Base-by-base conservation (phyloP, 805 yeast species). In the Zygotorulaspora danielsina region DNA sequence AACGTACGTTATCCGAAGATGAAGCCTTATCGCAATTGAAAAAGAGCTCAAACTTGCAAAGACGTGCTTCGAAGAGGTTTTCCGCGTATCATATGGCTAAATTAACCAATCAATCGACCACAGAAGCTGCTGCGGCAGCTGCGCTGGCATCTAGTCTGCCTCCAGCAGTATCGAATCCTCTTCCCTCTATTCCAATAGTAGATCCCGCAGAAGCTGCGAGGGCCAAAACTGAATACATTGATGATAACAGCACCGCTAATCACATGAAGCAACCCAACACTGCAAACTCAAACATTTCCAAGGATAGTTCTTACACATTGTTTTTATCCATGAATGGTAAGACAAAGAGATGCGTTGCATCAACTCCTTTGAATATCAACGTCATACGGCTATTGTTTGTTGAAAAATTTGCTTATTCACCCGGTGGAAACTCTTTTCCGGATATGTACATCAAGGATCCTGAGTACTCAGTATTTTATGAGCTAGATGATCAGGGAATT, bases 71-170 rank as follows among this genome's bases (percentile, higher is more conserved):
- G 0, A 82, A 90, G 51, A 70, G 98, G 39, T 90, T 83, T 57
- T 87, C 96, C 4, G 96, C 97, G 0, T 90, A 89, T 45, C 97
- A 90, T 55, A 81, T 81, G 63, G 86, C 94, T 1, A 84, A 83
- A 53, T 69, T 84, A 8, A 69, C 85, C 0, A 77, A 73, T 44
- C 65, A 65, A 43, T 57, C 73, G 8, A 46, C 56, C 6, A 42
- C 55, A 10, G 61, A 54, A 10, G 55, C 60, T 7, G 48, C 45
- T 5, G 50, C 48, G 7, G 53, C 55, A 2, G 54, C 52, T 4
- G 48, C 43, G 35, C 49, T 44, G 20, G 51, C 48, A 13, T 49
- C 53, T 6, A 37, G 39, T 5, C 42, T 39, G 8, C 25, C 38
- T 17, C 35, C 45, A 13, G 19, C 40, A 4, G 24, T 27, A 8